A percentile compares a stretch with the other conserved stretches of the same genome.
Evolutionary conservation across 2,329 filamentous ascomycete genomes (phyloP).

Genomic region (Aspergillus viridinutans): DNA sequence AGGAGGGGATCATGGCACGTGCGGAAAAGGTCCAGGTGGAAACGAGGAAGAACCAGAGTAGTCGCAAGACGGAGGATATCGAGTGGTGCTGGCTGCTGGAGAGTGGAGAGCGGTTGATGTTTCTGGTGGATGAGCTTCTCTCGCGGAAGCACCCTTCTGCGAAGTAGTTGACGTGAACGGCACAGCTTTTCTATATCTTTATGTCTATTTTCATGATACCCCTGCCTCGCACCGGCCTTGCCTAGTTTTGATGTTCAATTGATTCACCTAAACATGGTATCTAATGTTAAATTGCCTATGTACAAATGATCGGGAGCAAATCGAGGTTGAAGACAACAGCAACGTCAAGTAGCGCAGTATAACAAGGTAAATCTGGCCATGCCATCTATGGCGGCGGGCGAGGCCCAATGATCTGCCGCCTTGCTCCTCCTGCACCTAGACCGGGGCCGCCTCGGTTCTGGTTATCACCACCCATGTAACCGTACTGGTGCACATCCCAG

Average conservation of each 20-base stretch:
- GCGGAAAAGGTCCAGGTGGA: conserved; percentile 43
- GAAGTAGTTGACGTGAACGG: not conserved
- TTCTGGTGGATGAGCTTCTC: conserved; percentile 32
- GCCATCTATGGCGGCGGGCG: conserved; percentile 43
- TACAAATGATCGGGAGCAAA: not conserved
- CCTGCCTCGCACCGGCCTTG: not conserved
- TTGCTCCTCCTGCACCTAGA: conserved; percentile 51
- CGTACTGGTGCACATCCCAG: conserved; percentile 64
- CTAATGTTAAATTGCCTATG: not conserved
- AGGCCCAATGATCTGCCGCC: conserved; percentile 61
- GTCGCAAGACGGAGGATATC: conserved; percentile 29
- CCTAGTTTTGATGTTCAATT: not conserved
- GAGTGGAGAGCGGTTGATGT: conserved; percentile 38
- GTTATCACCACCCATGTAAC: conserved; percentile 59
- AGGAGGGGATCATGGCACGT: conserved; percentile 52
- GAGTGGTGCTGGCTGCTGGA: conserved; percentile 39
- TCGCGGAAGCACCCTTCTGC: not conserved
- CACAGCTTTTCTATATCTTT: not conserved
- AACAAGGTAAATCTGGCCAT: not conserved
- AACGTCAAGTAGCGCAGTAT: not conserved
- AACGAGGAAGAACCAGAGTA: conserved; percentile 42
- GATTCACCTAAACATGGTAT: not conserved
- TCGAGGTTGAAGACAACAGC: not conserved
- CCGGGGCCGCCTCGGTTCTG: conserved; percentile 53
- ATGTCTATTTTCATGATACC: not conserved